Evolutionary conservation across 75 land plant genomes (phyloP).

Genomic region (Larix kaempferi): DNA sequence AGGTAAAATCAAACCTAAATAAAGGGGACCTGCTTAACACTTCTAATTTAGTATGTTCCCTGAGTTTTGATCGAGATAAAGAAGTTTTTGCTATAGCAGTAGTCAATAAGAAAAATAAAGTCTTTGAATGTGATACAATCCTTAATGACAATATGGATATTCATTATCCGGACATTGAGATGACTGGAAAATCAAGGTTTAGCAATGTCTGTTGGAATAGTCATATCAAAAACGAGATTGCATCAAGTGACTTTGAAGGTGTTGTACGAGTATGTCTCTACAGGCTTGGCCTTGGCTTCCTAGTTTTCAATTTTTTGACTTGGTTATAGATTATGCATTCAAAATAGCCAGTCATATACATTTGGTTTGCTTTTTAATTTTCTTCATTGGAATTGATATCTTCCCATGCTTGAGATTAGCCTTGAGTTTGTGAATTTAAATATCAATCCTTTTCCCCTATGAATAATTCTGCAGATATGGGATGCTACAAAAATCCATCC

Average conservation of each 20-base stretch:
- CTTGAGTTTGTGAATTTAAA: background rate
- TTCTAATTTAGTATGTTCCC: slow-evolving; percentile 67
- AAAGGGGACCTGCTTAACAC: slow-evolving; percentile 78
- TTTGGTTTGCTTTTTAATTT: background rate
- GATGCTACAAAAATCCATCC: slow-evolving; percentile 61
- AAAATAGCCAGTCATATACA: background rate
- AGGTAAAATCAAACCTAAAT: slow-evolving; percentile 65
- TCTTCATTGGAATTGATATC: no score
- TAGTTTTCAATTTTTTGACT: background rate
- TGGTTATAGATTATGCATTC: background rate
- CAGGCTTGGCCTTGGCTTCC: background rate
- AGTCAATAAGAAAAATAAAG: slow-evolving; percentile 74
- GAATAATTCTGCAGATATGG: slow-evolving; percentile 56
- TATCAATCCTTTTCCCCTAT: background rate
- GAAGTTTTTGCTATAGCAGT: slow-evolving; percentile 86
- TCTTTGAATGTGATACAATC: slow-evolving; percentile 69
- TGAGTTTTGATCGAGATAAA: slow-evolving; percentile 78
- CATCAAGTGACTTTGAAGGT: slow-evolving; percentile 87
- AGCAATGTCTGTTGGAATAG: slow-evolving; percentile 84
- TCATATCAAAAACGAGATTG: slow-evolving; percentile 83
- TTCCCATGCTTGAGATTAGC: background rate
- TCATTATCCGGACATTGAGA: slow-evolving; percentile 82
- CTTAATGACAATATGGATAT: slow-evolving; percentile 65
- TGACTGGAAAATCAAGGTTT: slow-evolving; percentile 60
- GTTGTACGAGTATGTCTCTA: slow-evolving; percentile 56